Conservation (phyloP, 2,329 filamentous ascomycete species). For the Claviceps lovelessii region DNA sequence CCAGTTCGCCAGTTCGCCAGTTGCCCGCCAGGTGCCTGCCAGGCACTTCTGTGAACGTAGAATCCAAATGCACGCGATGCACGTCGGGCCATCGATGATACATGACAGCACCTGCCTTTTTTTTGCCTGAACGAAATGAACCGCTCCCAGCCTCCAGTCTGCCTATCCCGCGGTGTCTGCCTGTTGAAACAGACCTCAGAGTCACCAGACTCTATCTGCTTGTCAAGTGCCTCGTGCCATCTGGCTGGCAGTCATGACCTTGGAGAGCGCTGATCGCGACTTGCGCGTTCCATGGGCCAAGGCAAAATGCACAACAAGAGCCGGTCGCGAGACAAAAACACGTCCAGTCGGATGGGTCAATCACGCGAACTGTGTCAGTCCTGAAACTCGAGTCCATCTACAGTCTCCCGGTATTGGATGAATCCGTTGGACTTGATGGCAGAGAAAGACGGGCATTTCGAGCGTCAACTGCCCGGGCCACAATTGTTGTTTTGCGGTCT, state of each 20-base stretch:
- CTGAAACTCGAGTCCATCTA: conserved; percentile 31
- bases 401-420: conserved; percentile 36
- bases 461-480: conserved; percentile 52
- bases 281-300: conserved; percentile 18
- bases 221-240: too few species aligned
- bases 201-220: too few species aligned
- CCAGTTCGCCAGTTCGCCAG: too few species aligned
- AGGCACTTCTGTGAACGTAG: conserved; percentile 20
- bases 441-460: conserved; percentile 47
- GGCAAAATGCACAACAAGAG: conserved; percentile 26
- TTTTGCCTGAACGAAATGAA: too few species aligned
- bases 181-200: too few species aligned
- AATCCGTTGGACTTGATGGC: conserved; percentile 42
- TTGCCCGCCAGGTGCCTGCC: too few species aligned
- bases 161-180: too few species aligned
- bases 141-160: too few species aligned
- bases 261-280: too few species aligned
- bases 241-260: too few species aligned
- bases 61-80: conserved; percentile 20
- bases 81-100: conserved; percentile 14
- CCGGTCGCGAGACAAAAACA: conserved; percentile 41
- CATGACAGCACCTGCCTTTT: too few species aligned
- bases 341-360: conserved; percentile 34
- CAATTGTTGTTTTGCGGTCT: conserved; percentile 38
- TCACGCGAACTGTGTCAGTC: conserved; percentile 41